Base-by-base conservation (phyloP, 441 rosid species). In the Arabidopsis lyrata region DNA sequence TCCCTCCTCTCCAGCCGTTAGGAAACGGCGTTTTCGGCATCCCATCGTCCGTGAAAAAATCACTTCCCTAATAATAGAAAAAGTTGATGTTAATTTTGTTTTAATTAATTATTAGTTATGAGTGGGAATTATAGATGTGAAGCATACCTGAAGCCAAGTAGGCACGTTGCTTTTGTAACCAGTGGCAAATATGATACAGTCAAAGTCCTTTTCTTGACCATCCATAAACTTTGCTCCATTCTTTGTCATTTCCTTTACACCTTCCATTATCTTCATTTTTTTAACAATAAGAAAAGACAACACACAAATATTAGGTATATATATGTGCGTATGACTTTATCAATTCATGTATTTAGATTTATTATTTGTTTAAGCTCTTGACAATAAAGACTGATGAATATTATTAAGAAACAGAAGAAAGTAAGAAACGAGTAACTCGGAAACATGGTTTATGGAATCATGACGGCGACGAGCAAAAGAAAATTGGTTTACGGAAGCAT, bases 151-250 rank as follows among this genome's bases (percentile, higher is more conserved):
- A 72, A 94, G 97, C 99, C 99, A 94, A 80, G 78, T 72, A 61
- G 95, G 90, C 42, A 94, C 97, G 14, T 83, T 94, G 80, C 96
- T 94, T 80, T 83, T 87, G 83, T 90, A 94, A 9, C 97, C 99
- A 29, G 99, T 94, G 48, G 99, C 99, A 32, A 95, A 77, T 45
- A 95, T 84, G 75, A 95, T 84, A 22, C 97, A 73, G 84, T 90
- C 97, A 53, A 92, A 82, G 63, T 84, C 84, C 78, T 76, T 72
- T 60, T 94, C 97, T 81, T 86, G 87, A 59, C 94, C 97, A 78
- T 94, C 90, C 78, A 81, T 13, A 73, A 94, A 94, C 73, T 81
- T 92, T 4, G 83, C 97, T 50, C 95, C 97, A 8, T 62, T 80
- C 66, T 66, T 77, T 56, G 92, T 88, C 64, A 94, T 84, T 81